Percentiles rank a stretch among this genome's conserved stretches.
These are phyloP conservation scores for Polysphondylium violaceum DNA, from an alignment of 78 protist species.

Conservation along the genomic window DNA sequence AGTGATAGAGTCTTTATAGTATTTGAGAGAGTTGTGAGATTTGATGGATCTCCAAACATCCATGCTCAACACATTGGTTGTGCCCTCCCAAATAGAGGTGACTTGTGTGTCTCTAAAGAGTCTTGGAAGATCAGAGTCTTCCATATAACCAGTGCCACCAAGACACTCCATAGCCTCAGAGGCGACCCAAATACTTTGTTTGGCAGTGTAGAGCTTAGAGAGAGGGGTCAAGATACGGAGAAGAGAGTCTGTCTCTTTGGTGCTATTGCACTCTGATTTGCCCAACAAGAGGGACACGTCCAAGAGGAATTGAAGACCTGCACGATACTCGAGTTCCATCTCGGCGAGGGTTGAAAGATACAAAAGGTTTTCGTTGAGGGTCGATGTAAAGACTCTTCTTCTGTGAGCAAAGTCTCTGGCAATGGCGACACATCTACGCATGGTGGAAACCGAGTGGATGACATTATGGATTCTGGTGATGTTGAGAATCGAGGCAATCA, in stretches of 20 bases:
- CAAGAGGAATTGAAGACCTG: conserved; percentile 45
- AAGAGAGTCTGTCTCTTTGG: conserved; percentile 22
- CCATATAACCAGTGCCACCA: conserved; percentile 91
- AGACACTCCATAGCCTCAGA: conserved; percentile 75
- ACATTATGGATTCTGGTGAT: conserved; percentile 83
- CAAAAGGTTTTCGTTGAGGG: conserved; percentile 34
- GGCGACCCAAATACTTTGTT: conserved; percentile 50
- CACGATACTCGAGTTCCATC: conserved; percentile 71
- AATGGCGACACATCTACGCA: conserved; percentile 58
- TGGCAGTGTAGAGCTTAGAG: conserved; percentile 76
- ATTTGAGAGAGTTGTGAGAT: conserved; percentile 10
- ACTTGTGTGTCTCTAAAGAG: conserved; percentile 82
- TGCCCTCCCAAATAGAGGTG: conserved; percentile 87
- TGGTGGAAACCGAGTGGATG: conserved; percentile 48
- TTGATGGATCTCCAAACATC: conserved; percentile 81
- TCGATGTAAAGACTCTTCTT: conserved; percentile 56
- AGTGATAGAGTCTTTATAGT: background rate
- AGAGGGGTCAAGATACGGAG: conserved; percentile 82
- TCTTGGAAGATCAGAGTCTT: conserved; percentile 80
- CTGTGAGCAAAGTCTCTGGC: conserved; percentile 74
- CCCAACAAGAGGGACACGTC: conserved; percentile 74
- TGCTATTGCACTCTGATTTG: conserved; percentile 21
- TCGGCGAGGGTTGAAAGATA: conserved; percentile 73
- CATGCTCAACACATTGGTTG: conserved; percentile 83
- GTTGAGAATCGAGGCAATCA: conserved; percentile 76